Evolutionary conservation across 352 stramenopile species (phyloP).

Genomic region (Blastocystis sp.): DNA sequence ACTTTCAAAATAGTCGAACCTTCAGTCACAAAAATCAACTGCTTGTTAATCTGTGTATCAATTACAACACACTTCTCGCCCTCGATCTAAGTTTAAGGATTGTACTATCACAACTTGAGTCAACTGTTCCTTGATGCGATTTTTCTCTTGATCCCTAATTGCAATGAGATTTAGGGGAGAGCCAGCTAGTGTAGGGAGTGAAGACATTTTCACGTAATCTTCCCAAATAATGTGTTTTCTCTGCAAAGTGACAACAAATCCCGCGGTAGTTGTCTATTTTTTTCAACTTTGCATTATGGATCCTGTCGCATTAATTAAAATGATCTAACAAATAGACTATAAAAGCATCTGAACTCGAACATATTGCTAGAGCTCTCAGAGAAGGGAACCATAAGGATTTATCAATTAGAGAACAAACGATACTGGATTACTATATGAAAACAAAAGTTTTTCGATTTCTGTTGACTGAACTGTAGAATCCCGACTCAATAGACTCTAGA

Average conservation of each 20-base stretch:
- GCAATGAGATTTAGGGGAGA: conserved; percentile 49
- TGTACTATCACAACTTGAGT: background rate
- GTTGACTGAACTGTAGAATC: background rate
- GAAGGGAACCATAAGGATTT: background rate
- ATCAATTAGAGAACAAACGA: background rate
- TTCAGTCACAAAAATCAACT: conserved; percentile 24
- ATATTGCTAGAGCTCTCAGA: background rate
- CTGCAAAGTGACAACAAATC: background rate
- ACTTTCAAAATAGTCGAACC: conserved; percentile 1
- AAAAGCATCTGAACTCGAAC: background rate
- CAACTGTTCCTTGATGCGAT: conserved; percentile 1
- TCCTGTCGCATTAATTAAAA: no score
- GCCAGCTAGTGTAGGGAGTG: conserved; percentile 23
- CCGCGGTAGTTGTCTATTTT: background rate
- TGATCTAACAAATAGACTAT: background rate
- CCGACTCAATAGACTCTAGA: background rate
- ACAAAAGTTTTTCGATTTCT: background rate
- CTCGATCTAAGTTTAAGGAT: conserved; percentile 20
- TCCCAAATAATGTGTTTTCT: background rate
- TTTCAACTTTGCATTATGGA: background rate
- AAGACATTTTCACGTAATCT: background rate
- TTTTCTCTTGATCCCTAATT: conserved; percentile 31
- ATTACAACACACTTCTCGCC: conserved; percentile 44
- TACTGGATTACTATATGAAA: background rate
- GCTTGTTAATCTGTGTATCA: conserved; percentile 12